Conservation (phyloP, 495 filamentous ascomycete species). For the Penicillium steckii region DNA sequence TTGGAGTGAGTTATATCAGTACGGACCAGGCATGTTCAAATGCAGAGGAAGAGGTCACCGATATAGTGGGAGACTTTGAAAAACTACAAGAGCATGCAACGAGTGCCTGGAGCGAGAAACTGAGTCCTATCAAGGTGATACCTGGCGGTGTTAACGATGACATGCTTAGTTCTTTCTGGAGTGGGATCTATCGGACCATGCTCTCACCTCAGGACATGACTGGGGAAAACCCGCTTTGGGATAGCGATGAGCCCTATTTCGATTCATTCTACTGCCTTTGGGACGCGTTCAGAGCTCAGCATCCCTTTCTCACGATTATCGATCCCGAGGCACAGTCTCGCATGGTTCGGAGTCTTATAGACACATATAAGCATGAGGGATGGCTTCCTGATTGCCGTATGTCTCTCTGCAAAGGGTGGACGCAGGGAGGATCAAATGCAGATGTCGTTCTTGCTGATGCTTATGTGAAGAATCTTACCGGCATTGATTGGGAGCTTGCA, state of each 20-base stretch:
- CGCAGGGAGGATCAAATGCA: constrained; percentile 77
- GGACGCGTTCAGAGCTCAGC: constrained; percentile 71
- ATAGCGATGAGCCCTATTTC: constrained; percentile 71
- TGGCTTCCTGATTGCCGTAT: constrained; percentile 71
- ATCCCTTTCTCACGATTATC: constrained; percentile 66
- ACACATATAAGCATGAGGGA: constrained; percentile 69
- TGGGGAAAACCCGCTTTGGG: constrained; percentile 73
- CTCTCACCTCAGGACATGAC: constrained; percentile 76
- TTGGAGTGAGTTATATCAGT: constrained; percentile 71
- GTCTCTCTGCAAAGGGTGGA: constrained; percentile 67
- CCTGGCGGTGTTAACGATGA: constrained; percentile 51
- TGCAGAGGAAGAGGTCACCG: constrained; percentile 66
- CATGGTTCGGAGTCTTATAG: constrained; percentile 68
- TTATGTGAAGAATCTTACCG: constrained; percentile 64
- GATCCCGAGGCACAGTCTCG: constrained; percentile 62
- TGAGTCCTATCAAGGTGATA: constrained; percentile 57
- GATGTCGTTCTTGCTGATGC: constrained; percentile 69
- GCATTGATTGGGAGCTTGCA: constrained; percentile 66
- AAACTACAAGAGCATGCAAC: constrained; percentile 47
- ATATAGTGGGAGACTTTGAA: constrained; percentile 46
- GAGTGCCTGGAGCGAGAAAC: constrained; percentile 59
- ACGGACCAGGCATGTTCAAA: constrained; percentile 63
- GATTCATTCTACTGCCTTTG: constrained; percentile 77
- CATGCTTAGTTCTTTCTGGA: constrained; percentile 64
- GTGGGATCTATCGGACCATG: constrained; percentile 70